Evolutionary conservation across 225 moss, liverwort and hornwort species (phyloP).

Genomic region (Marchantia paleacea): DNA sequence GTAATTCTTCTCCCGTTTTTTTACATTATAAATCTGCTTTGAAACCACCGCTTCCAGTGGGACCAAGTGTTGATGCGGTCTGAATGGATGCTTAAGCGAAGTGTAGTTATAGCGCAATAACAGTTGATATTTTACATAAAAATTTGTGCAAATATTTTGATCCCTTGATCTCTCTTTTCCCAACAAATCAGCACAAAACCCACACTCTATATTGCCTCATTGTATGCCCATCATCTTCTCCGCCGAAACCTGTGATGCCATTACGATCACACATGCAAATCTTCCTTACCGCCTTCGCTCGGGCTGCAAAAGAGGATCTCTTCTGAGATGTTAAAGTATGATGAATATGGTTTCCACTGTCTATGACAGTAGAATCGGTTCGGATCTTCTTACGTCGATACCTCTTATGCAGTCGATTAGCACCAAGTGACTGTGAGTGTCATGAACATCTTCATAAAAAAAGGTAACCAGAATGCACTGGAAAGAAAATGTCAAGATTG

Average conservation of each 20-base stretch:
- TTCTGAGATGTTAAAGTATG: no score
- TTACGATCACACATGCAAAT: background rate
- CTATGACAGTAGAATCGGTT: no score
- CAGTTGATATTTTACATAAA: background rate
- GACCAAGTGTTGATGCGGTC: background rate
- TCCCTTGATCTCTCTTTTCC: background rate
- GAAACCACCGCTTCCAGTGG: background rate
- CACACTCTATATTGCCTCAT: background rate
- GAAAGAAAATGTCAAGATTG: no score
- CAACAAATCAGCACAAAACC: background rate
- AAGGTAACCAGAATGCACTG: no score
- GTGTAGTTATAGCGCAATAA: background rate
- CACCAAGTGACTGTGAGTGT: no score
- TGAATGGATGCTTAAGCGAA: background rate
- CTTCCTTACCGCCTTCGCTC: no score
- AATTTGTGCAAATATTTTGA: no score
- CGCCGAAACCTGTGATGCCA: background rate
- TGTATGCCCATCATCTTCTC: background rate
- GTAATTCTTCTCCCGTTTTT: background rate
- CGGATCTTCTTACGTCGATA: no score
- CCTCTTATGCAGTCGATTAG: no score
- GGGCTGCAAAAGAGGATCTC: no score
- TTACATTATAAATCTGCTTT: background rate
- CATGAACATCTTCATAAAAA: no score
- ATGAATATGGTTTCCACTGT: no score